These are phyloP conservation scores for Plectosphaerella plurivora DNA, from an alignment of 2,329 filamentous ascomycete species.

Conservation along the genomic window DNA sequence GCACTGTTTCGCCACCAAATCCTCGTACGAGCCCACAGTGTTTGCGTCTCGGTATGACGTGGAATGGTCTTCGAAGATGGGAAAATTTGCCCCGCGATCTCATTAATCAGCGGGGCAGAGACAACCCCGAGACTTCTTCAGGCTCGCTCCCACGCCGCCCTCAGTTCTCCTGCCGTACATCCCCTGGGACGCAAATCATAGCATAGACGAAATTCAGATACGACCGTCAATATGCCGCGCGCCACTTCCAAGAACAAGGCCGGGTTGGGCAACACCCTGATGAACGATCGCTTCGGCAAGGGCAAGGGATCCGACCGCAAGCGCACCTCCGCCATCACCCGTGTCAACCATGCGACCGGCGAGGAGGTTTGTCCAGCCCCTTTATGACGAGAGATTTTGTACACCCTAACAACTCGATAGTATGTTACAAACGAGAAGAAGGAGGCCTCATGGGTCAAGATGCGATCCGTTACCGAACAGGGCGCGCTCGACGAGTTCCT, in stretches of 20 bases:
- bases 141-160: not conserved
- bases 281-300: constrained; percentile 98
- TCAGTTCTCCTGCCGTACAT: too few species aligned
- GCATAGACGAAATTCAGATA: not conserved
- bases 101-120: constrained; percentile 16
- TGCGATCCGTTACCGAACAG: constrained; percentile 98
- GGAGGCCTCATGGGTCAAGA: constrained; percentile 96
- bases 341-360: constrained; percentile 74
- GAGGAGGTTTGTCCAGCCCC: constrained; percentile 55
- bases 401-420: constrained; percentile 28
- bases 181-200: too few species aligned
- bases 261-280: constrained; percentile 92
- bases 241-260: constrained; percentile 95
- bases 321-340: constrained; percentile 54
- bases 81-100: constrained; percentile 17
- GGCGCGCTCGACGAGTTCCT: constrained; percentile 95
- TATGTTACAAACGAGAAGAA: constrained; percentile 90
- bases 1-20: not conserved
- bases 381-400: not conserved
- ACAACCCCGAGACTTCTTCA: constrained; percentile 10
- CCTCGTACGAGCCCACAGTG: not conserved
- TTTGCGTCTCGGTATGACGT: not conserved
- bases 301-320: constrained; percentile 82
- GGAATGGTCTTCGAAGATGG: not conserved
- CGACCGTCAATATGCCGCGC: constrained; percentile 44